Evolutionary conservation across 371 early-diverging fungal species (phyloP).

Genomic region (Mortierella sp.): DNA sequence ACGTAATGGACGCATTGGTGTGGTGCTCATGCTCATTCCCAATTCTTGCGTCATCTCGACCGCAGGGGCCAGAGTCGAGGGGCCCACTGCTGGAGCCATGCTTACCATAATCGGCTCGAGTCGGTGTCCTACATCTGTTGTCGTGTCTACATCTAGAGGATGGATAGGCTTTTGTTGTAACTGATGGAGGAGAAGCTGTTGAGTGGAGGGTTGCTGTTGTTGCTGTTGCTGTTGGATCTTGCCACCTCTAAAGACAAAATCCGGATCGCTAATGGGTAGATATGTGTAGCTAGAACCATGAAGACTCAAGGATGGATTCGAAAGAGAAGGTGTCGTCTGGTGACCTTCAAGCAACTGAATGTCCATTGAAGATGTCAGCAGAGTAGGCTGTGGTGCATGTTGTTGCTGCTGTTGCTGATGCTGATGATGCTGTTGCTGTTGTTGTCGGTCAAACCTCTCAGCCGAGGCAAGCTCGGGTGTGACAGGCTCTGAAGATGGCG

Average conservation of each 20-base stretch:
- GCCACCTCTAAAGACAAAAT: neutral
- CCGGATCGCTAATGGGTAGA: constrained; percentile 6
- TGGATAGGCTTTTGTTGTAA: neutral
- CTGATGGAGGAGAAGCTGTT: neutral
- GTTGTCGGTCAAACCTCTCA: neutral
- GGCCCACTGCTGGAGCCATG: no score
- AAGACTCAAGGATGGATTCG: constrained; percentile 2
- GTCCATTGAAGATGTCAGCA: neutral
- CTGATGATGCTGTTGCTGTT: constrained; percentile 1
- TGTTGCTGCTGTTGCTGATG: constrained; percentile 1
- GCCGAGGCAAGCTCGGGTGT: constrained; percentile 20
- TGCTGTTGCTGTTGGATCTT: no score
- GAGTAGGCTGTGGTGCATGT: neutral
- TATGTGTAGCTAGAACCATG: constrained; percentile 7
- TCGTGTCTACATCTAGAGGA: no score
- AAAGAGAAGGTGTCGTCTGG: constrained; percentile 6
- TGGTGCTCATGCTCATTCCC: no score
- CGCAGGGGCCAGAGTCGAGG: no score
- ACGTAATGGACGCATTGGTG: neutral
- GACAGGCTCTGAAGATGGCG: constrained; percentile 23
- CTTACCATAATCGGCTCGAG: no score
- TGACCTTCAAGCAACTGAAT: neutral
- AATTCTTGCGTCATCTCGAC: no score
- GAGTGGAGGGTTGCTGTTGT: no score
- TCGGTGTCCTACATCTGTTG: no score